Evolutionary conservation across 768 basidiomycete genomes (phyloP), one percentile per base, ranked within the genome.

Genomic region (Serendipita vermifera): DNA sequence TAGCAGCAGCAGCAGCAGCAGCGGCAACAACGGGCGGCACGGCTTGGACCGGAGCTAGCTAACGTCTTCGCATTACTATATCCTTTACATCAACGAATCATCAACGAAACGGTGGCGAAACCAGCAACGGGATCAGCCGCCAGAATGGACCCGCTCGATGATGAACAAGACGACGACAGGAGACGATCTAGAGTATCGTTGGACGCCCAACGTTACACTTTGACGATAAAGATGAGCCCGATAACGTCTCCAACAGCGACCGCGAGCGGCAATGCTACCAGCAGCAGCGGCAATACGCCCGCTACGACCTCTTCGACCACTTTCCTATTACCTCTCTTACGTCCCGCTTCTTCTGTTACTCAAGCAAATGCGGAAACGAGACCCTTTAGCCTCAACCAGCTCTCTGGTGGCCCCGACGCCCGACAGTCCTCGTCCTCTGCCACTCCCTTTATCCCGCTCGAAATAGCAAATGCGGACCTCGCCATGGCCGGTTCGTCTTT

Each of bases 401-500:
- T 51, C 22, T 31, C 27, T 26, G 46, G 46, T 41, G 27, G 27
- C 26, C 17, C 26, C 22, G 46, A 51, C 26, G 29, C 27, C 17
- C 46, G 27, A n/a, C 17, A 31, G 17, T n/a, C 17, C 46, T 27
- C 20, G 46, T 51, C 9, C 46, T n/a, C 26, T 51, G 14, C 31
- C 7, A 27, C 7, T 9, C 9, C 32, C 7, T 55, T 29, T 33
- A 38, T 56, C 33, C 17, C 48, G 5, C 43, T 58, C 7, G 60
- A 59, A 27, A 57, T 61, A 17, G 17, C 58, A 13, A 57, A 40
- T 54, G 60, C 59, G 15, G 55, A 59, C 33, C 33, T 59, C 14
- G 48, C 55, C 38, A 61, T 61, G 32, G 60, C 58, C 24, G 55
- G 60, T 61, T 29, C 5, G 60, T 24, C 17, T 14, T 53, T 32